Evolutionary conservation across 345 rosid species (phyloP).

Genomic region (Arabis hirsuta): DNA sequence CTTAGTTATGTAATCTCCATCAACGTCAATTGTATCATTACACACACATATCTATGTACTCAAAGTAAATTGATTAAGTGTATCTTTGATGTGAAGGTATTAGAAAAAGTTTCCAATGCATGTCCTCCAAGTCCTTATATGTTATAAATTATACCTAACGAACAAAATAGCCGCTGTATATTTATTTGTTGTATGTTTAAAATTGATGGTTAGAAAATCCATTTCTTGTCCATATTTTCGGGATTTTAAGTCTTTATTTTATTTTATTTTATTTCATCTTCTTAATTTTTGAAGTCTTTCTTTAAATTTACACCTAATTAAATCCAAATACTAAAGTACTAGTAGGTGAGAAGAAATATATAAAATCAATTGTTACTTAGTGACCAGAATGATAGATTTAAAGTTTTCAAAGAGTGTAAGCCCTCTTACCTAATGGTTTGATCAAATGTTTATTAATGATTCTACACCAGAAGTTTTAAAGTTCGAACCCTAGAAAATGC

Average conservation of each 20-base stretch:
- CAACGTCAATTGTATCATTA: slow-evolving; percentile 35
- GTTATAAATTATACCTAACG: neutral
- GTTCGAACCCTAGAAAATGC: no score
- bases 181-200: slow-evolving; percentile 4
- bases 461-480: no score
- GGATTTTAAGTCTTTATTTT: neutral
- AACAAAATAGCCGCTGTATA: neutral
- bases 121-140: slow-evolving; percentile 3
- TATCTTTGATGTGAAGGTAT: slow-evolving; percentile 20
- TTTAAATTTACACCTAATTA: neutral
- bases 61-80: slow-evolving; percentile 32
- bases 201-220: neutral
- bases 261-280: neutral
- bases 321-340: neutral
- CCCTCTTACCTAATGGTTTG: no score
- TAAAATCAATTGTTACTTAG: neutral
- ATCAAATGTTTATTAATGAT: no score
- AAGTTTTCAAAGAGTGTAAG: no score
- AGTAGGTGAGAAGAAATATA: neutral
- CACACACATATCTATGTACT: slow-evolving; percentile 15
- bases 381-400: neutral
- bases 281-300: neutral
- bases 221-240: neutral
- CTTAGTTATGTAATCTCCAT: slow-evolving; percentile 14
- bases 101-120: slow-evolving; percentile 24